These are phyloP conservation scores for Bipolaris cookei DNA, from an alignment of 2,329 filamentous ascomycete genomes.

Conservation along the genomic window DNA sequence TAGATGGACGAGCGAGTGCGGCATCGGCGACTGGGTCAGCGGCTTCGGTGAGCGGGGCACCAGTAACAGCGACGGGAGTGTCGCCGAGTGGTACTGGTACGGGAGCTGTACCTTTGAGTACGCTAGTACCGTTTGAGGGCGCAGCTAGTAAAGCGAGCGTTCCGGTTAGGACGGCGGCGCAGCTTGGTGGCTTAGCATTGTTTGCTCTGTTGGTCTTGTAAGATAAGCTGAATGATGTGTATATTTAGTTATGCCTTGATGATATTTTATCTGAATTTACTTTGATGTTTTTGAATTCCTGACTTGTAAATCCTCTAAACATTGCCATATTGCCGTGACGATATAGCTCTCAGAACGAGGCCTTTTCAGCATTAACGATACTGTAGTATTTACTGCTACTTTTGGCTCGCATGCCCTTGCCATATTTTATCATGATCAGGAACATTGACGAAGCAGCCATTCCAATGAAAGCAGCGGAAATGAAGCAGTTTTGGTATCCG, in stretches of 20 bases:
- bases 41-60: too few relatives aligned
- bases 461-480: slow-evolving; percentile 53
- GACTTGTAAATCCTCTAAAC: too few relatives aligned
- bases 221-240: neutral
- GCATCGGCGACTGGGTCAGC: slow-evolving; percentile 5
- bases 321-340: neutral
- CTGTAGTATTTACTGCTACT: slow-evolving; percentile 44
- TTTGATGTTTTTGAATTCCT: too few relatives aligned
- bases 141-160: slow-evolving; percentile 19
- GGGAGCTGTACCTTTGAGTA: slow-evolving; percentile 19
- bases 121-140: slow-evolving; percentile 31
- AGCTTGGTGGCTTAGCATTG: slow-evolving; percentile 24
- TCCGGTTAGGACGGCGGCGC: slow-evolving; percentile 18
- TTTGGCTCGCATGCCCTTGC: slow-evolving; percentile 48
- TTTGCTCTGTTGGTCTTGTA: slow-evolving; percentile 21
- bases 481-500: slow-evolving; percentile 53
- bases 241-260: neutral
- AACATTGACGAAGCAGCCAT: slow-evolving; percentile 50
- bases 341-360: neutral
- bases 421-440: slow-evolving; percentile 58
- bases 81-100: slow-evolving; percentile 20
- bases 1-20: slow-evolving; percentile 36
- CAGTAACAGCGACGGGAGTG: too few relatives aligned
- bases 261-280: too few relatives aligned
- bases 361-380: slow-evolving; percentile 30